These are phyloP conservation scores for Oehlia diaphana DNA, from an alignment of 192 early-diverging fungal species.

Conservation along the genomic window DNA sequence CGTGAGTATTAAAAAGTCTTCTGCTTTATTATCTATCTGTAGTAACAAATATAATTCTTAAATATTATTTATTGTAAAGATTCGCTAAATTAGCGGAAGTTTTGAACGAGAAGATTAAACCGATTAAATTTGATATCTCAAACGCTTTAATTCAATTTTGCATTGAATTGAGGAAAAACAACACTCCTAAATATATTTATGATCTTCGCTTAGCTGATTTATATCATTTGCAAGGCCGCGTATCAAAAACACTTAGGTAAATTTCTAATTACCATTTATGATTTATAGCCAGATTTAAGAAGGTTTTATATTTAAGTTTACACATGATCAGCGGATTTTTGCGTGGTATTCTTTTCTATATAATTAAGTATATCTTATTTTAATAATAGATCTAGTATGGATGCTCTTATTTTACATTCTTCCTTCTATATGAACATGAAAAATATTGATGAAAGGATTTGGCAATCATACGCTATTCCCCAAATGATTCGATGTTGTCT, in stretches of 20 bases:
- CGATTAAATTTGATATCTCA: not conserved
- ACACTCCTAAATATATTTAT: slow-evolving; percentile 1
- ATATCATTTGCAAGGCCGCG: not conserved
- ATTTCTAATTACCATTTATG: not conserved
- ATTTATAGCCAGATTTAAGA: too few relatives aligned
- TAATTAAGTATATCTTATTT: not conserved
- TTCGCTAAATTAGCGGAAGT: not conserved
- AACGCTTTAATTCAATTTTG: not conserved
- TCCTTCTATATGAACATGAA: not conserved
- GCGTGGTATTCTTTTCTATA: not conserved
- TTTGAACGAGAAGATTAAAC: slow-evolving; percentile 6
- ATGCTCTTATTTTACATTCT: not conserved
- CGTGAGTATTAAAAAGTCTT: not conserved
- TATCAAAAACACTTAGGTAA: slow-evolving; percentile 1
- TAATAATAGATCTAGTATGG: not conserved
- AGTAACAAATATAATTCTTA: not conserved
- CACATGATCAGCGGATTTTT: too few relatives aligned
- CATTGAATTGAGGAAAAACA: not conserved
- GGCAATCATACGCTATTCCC: not conserved
- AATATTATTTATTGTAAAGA: not conserved
- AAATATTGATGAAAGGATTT: not conserved
- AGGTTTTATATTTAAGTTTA: too few relatives aligned
- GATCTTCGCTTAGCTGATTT: not conserved
- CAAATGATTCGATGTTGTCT: slow-evolving; percentile 15
- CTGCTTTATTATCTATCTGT: not conserved